These are phyloP conservation scores for Myriosclerotinia curreyana DNA, from an alignment of 2,329 filamentous ascomycete species.

Conservation along the genomic window DNA sequence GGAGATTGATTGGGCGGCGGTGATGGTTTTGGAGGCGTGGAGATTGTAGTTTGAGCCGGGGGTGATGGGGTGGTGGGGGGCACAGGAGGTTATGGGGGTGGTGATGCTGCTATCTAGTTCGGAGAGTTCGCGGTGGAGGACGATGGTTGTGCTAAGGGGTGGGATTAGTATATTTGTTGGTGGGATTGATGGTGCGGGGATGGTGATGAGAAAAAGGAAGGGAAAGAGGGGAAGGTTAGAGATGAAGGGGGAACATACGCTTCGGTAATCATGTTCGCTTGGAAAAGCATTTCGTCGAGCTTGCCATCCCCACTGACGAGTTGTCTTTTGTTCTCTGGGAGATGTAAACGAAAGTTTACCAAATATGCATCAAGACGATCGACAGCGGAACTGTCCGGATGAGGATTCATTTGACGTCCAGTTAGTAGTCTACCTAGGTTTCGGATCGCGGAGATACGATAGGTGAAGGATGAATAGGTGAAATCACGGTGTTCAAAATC, in stretches of 20 bases:
- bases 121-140: slow-evolving; percentile 76
- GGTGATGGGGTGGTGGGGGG: slow-evolving; percentile 46
- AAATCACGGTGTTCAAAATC: slow-evolving; percentile 64
- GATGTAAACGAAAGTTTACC: slow-evolving; percentile 74
- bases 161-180: slow-evolving; percentile 11
- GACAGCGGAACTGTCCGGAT: slow-evolving; percentile 51
- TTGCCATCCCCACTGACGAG: slow-evolving; percentile 66
- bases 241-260: slow-evolving; percentile 33
- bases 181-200: background rate
- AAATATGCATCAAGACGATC: slow-evolving; percentile 57
- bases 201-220: background rate
- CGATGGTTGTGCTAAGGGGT: slow-evolving; percentile 56
- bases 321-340: slow-evolving; percentile 69
- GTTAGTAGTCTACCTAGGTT: slow-evolving; percentile 75
- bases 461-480: slow-evolving; percentile 79
- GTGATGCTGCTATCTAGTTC: slow-evolving; percentile 64
- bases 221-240: background rate
- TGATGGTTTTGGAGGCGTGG: slow-evolving; percentile 78
- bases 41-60: slow-evolving; percentile 33
- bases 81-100: slow-evolving; percentile 60
- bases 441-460: slow-evolving; percentile 76
- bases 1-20: slow-evolving; percentile 74
- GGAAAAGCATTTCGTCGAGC: slow-evolving; percentile 87
- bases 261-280: slow-evolving; percentile 76
- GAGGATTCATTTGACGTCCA: slow-evolving; percentile 45